Conservation (phyloP, 2,329 filamentous ascomycete genomes). For the Verticillium isaacii region DNA sequence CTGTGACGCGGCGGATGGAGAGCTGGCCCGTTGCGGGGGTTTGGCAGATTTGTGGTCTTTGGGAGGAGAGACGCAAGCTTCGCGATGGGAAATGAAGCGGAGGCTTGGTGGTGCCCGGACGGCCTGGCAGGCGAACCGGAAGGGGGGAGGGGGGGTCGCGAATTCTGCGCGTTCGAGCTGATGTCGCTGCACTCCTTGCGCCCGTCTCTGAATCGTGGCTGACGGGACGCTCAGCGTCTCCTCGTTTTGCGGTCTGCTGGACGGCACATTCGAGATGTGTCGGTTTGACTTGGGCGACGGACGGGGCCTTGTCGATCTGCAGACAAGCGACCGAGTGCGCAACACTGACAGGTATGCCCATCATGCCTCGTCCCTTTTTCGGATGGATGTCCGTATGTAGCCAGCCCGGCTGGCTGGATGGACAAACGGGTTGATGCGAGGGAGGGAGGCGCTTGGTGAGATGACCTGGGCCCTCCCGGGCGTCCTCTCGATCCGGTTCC, state of each 20-base stretch:
- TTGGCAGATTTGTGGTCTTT: neutral
- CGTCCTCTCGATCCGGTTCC: neutral
- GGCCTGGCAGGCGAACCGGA: neutral
- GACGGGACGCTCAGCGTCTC: too few relatives aligned
- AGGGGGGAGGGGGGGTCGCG: neutral
- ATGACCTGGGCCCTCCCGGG: neutral
- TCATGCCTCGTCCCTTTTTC: neutral
- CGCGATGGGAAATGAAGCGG: neutral
- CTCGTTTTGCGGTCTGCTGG: too few relatives aligned
- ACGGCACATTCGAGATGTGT: too few relatives aligned
- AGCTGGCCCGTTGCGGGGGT: too few relatives aligned
- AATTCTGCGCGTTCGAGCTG: neutral
- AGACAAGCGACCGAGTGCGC: neutral
- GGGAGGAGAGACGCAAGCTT: neutral
- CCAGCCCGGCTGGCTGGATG: neutral
- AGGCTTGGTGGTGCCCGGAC: neutral
- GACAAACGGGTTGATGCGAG: neutral
- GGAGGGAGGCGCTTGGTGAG: neutral
- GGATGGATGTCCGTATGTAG: neutral
- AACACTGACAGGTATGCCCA: neutral
- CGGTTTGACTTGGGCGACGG: too few relatives aligned
- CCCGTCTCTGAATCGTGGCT: too few relatives aligned
- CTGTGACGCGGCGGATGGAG: too few relatives aligned
- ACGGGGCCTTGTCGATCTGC: neutral
- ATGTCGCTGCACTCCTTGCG: too few relatives aligned